Percentiles rank a stretch among this genome's conserved stretches.
Evolutionary conservation across 1,284 basidiomycete genomes (phyloP).

Genomic region (Boletus semigastroideus): DNA sequence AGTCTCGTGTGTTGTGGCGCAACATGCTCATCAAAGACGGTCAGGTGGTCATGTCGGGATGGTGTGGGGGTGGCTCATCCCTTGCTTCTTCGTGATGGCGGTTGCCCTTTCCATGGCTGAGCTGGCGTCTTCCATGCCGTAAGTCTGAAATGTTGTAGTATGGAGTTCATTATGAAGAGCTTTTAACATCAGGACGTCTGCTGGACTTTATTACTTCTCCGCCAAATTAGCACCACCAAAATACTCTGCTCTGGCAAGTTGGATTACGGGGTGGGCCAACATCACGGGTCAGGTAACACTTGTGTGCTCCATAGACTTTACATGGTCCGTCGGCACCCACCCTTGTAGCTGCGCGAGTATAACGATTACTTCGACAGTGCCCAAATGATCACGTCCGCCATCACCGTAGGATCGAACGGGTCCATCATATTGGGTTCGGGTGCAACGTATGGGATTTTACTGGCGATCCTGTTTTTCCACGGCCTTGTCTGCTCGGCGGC

Average conservation of each 20-base stretch:
- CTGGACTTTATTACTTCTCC: conserved; percentile 73
- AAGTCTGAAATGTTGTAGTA: conserved; percentile 28
- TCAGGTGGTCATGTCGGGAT: conserved; percentile 72
- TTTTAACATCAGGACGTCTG: conserved; percentile 50
- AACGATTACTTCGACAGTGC: conserved; percentile 38
- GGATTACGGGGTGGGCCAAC: conserved; percentile 73
- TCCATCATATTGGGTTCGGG: conserved; percentile 51
- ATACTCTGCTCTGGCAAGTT: conserved; percentile 62
- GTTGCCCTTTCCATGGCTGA: conserved; percentile 73
- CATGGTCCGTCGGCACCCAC: conserved; percentile 42
- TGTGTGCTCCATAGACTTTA: conserved; percentile 74
- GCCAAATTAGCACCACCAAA: conserved; percentile 63
- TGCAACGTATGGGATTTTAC: conserved; percentile 64
- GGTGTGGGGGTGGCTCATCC: conserved; percentile 78
- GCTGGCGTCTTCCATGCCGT: conserved; percentile 75
- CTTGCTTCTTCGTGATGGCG: conserved; percentile 64
- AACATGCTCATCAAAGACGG: not conserved
- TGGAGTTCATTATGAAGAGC: not conserved
- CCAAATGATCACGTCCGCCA: conserved; percentile 74
- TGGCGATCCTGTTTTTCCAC: conserved; percentile 61
- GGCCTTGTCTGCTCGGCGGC: conserved; percentile 71
- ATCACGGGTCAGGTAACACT: conserved; percentile 60
- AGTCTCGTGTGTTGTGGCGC: not conserved
- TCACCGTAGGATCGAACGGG: conserved; percentile 60
- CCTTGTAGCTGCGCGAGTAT: conserved; percentile 1